Evolutionary conservation across 208 protist species (phyloP), one percentile per base, ranked within the genome.

Genomic region (Acanthamoeba castellanii): DNA sequence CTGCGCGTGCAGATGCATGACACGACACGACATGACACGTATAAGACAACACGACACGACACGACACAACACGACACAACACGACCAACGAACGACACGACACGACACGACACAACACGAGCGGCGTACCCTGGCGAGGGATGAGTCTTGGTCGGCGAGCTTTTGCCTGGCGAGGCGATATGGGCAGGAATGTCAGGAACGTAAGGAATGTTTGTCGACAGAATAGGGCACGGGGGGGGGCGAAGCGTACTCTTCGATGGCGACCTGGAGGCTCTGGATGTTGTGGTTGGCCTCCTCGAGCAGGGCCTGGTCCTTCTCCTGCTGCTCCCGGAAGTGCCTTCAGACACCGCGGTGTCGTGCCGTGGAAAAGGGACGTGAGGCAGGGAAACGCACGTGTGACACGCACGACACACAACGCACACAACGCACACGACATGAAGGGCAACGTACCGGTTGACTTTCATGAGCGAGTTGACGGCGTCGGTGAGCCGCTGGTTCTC

Each of bases 281-380:
- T 85, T 85, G 45, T 85, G 32, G 76, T 85, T 85, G 45, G 76
- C 76, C 45, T 85, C 76, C n/a, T 85, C 76, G 45, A 85, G 76
- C 42, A 85, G 76, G 42, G 76, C 76, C 42, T 85, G 32, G 76
- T 85, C 76, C 76, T 85, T 55, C n/a, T 85, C 76, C 25, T 85
- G 76, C n/a, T 85, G 76, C 45, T 85, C 42, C 25, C 76, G 76
- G 76, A 85, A 85, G 45, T 85, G 76, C 25, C 45, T 85, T 8
- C 30, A 34, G 20, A n/a, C n/a, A n/a, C n/a, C n/a, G n/a, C n/a
- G n/a, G n/a, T n/a, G n/a, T n/a, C n/a, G n/a, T n/a, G n/a, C n/a
- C n/a, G n/a, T n/a, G n/a, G n/a, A n/a, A n/a, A n/a, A n/a, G n/a
- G 7, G 27, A 74, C 66, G 66, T 27, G 22, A 7, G 30, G 66